Percentiles rank a stretch among this genome's conserved stretches.
Evolutionary conservation across 192 early-diverging fungal genomes (phyloP).

Genomic region (Backusella mclennaniae): DNA sequence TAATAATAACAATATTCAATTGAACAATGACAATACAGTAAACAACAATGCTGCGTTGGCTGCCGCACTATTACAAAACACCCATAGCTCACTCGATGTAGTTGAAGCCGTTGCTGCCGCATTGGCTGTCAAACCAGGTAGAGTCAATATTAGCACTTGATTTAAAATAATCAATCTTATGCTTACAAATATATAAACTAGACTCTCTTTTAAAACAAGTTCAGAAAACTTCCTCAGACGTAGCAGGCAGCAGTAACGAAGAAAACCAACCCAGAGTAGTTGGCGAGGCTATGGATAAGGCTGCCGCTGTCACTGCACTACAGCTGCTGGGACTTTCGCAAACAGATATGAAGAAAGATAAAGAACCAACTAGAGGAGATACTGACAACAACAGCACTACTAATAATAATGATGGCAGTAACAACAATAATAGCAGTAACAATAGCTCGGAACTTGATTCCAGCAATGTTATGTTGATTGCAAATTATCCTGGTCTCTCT

Average conservation of each 20-base stretch:
- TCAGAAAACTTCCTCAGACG: neutral
- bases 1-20: neutral
- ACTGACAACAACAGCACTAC: neutral
- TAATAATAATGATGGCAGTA: neutral
- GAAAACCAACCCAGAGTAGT: neutral
- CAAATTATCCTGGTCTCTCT: constrained; percentile 21
- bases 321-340: constrained; percentile 21
- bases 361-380: neutral
- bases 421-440: neutral
- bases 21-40: neutral
- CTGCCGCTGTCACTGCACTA: constrained; percentile 26
- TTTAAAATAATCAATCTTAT: neutral
- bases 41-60: constrained; percentile 21
- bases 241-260: neutral
- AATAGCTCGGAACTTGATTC: neutral
- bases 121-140: constrained; percentile 22
- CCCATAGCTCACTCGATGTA: constrained; percentile 8
- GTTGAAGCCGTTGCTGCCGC: constrained; percentile 20
- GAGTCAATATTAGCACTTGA: neutral
- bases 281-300: constrained; percentile 19
- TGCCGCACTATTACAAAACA: constrained; percentile 26
- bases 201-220: neutral
- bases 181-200: neutral
- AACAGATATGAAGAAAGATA: neutral
- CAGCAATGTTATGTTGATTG: constrained; percentile 22